Base-by-base conservation (phyloP, 805 yeast species). In the Wickerhamomyces kurtzmanii region DNA sequence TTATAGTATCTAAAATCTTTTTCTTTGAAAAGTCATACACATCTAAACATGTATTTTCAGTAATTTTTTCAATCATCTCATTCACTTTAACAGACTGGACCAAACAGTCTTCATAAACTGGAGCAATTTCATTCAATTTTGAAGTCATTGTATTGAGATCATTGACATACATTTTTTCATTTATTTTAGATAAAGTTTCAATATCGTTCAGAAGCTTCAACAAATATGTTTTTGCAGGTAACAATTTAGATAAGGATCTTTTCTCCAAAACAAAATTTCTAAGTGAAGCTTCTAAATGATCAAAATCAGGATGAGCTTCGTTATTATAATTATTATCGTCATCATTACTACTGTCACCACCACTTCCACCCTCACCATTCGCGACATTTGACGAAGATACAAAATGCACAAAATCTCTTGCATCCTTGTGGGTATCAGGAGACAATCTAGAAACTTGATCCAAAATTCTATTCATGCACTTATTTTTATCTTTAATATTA, bases 351-450 rank as follows among this genome's bases (percentile, higher is more conserved):
- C 32, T 47, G 12, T 47, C 47, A 27, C 43, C 55, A 21, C 40
- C 45, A 15, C 39, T 49, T 18, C 42, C 49, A 12, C 43, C 57
- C 4, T 48, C 57, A 13, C 47, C 60, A 17, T 48, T 62, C 1
- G 65, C 64, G 1, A 49, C 23, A 3, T 42, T 40, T 13, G 65
- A 59, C 0, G 89, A 74, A 16, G 89, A 75, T 5, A 91, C 83
- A 55, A 91, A 91, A 51, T 93, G 98, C 6, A 91, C 93, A 57
- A 91, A 86, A 23, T 87, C 94, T n/a, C 66, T 57, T 0, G 96
- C 72, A 40, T 81, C 84, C 48, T 89, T 86, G 47, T 79, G 77
- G 1, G 96, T 84, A 39, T 84, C 94, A 2, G 97, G 98, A 0
- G 95, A 80, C 30, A 93, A 57, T 12, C 62, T 72, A 40, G 81